These are phyloP conservation scores for Penicillium robsamsonii DNA, from an alignment of 495 filamentous ascomycete species.

Conservation along the genomic window DNA sequence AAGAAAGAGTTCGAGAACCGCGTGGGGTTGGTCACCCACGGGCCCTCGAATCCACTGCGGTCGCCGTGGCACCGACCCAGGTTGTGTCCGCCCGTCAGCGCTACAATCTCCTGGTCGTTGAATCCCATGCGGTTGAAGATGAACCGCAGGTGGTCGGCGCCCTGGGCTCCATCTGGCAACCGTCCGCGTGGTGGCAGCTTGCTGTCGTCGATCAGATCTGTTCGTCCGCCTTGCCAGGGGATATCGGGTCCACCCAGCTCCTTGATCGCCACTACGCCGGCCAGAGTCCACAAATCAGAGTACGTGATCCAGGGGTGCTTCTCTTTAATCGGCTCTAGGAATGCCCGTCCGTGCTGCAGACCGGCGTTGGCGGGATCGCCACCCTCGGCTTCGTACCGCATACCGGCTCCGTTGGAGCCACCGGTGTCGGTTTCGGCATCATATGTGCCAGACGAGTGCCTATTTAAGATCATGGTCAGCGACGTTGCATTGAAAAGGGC, in stretches of 20 bases:
- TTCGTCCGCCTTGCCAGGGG: slow-evolving; percentile 54
- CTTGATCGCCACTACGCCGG: slow-evolving; percentile 55
- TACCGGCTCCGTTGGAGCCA: slow-evolving; percentile 62
- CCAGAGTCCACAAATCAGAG: slow-evolving; percentile 61
- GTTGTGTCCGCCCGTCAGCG: slow-evolving; percentile 59
- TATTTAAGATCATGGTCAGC: slow-evolving; percentile 20
- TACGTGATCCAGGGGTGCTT: slow-evolving; percentile 63
- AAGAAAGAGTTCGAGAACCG: slow-evolving; percentile 65
- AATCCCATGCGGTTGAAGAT: slow-evolving; percentile 67
- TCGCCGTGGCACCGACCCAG: slow-evolving; percentile 61
- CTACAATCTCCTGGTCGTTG: slow-evolving; percentile 63
- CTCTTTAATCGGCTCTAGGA: slow-evolving; percentile 59
- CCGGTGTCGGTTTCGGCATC: slow-evolving; percentile 57
- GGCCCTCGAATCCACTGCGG: slow-evolving; percentile 58
- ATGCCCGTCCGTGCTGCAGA: slow-evolving; percentile 59
- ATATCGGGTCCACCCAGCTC: slow-evolving; percentile 58
- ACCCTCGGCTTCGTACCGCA: slow-evolving; percentile 62
- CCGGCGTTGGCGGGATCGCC: slow-evolving; percentile 64
- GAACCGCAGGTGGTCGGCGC: slow-evolving; percentile 55
- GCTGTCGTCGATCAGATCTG: slow-evolving; percentile 56
- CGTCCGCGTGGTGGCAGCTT: slow-evolving; percentile 57
- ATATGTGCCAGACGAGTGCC: slow-evolving; percentile 62
- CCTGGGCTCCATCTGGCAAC: slow-evolving; percentile 58
- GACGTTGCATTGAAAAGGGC: slow-evolving; percentile 1
- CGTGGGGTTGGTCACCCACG: slow-evolving; percentile 64